Percentiles rank a stretch among this genome's conserved stretches.
phyloP scores from a whole-genome alignment of 805 yeast genomes.

The Suhomyces pyralidae region DNA sequence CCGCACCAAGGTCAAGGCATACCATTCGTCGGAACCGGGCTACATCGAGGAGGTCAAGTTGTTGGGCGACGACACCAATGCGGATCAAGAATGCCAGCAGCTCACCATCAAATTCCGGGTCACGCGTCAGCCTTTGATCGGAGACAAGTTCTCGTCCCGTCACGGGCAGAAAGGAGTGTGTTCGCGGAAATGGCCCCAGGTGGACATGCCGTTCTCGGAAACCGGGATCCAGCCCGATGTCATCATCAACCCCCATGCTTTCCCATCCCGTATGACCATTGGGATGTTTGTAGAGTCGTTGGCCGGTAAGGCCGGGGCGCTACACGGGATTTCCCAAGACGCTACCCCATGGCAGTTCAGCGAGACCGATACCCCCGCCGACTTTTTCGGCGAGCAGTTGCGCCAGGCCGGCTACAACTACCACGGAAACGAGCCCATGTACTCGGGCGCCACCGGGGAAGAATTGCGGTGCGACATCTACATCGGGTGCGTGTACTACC shows the following conservation, averaged over 20 bases:
- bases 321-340: constrained; percentile 97
- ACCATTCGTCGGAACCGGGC: constrained; percentile 92
- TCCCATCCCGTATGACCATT: constrained; percentile 99
- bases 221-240: constrained; percentile 96
- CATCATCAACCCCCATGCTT: constrained; percentile 97
- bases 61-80: constrained; percentile 69
- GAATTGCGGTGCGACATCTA: constrained; percentile 94
- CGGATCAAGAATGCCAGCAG: constrained; percentile 75
- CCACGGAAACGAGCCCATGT: constrained; percentile 98
- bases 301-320: constrained; percentile 98
- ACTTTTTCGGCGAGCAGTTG: constrained; percentile 93
- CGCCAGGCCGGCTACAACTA: constrained; percentile 86
- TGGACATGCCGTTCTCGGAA: constrained; percentile 96
- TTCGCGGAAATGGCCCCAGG: constrained; percentile 95
- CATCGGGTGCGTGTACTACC: constrained; percentile 95
- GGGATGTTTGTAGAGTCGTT: constrained; percentile 98
- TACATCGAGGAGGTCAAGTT: constrained; percentile 93
- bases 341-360: constrained; percentile 94
- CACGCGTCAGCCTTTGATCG: constrained; percentile 89
- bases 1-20: constrained; percentile 86
- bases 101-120: constrained; percentile 86
- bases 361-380: constrained; percentile 94
- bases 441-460: constrained; percentile 97
- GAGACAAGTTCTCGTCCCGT: constrained; percentile 96
- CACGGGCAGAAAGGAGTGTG: constrained; percentile 99